These are phyloP conservation scores for Carallia pectinifolia DNA, from an alignment of 345 rosid genomes.

Conservation along the genomic window DNA sequence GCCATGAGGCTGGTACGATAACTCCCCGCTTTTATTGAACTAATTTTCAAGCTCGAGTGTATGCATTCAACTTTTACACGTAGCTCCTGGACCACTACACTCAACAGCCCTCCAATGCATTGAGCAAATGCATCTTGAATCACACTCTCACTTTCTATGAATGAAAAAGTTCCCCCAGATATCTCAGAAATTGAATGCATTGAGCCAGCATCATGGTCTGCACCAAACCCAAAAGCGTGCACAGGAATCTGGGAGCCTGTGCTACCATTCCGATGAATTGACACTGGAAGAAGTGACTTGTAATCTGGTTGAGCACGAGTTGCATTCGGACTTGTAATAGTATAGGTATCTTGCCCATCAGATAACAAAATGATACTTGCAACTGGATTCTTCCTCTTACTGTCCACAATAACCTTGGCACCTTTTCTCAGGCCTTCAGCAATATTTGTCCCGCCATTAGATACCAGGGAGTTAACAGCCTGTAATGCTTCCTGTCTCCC, in stretches of 20 bases:
- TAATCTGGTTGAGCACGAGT: slow-evolving; percentile 35
- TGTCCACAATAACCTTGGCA: slow-evolving; percentile 34
- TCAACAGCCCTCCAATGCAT: slow-evolving; percentile 93
- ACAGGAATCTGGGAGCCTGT: slow-evolving; percentile 70
- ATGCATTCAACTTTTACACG: slow-evolving; percentile 57
- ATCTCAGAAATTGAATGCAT: slow-evolving; percentile 94
- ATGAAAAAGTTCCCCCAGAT: slow-evolving; percentile 92
- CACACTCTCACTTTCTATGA: slow-evolving; percentile 78
- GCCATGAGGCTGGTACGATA: slow-evolving; percentile 43
- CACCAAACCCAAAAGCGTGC: slow-evolving; percentile 88
- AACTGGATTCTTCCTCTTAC: slow-evolving; percentile 31
- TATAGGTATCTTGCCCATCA: slow-evolving; percentile 41
- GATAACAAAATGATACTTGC: slow-evolving; percentile 37
- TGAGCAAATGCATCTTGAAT: slow-evolving; percentile 98
- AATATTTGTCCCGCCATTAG: slow-evolving; percentile 43
- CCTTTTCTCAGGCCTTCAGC: slow-evolving; percentile 43
- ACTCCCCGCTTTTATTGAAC: slow-evolving; percentile 74
- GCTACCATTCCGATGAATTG: slow-evolving; percentile 25
- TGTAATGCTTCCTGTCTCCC: slow-evolving; percentile 34
- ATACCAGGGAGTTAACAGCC: slow-evolving; percentile 32
- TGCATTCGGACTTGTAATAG: slow-evolving; percentile 20
- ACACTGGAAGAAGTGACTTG: slow-evolving; percentile 50
- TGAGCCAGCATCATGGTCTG: slow-evolving; percentile 82
- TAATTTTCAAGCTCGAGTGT: slow-evolving; percentile 45
- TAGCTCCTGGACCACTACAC: slow-evolving; percentile 88